Evolutionary conservation across 2,329 filamentous ascomycete species (phyloP), one percentile per base, ranked within the genome.

Genomic region (Thyridium curvatum): DNA sequence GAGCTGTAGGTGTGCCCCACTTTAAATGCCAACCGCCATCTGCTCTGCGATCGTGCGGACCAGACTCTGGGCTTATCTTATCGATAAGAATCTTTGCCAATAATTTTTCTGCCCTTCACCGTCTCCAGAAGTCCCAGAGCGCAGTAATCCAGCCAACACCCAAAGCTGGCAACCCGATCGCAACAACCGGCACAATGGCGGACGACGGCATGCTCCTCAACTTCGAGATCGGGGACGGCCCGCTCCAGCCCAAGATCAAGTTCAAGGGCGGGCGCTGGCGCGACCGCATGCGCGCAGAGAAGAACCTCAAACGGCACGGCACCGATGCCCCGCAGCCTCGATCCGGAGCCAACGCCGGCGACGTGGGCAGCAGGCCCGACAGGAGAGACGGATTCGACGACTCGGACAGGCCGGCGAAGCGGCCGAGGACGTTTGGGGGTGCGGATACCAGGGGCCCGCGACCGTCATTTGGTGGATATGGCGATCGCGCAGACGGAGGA

Each of bases 171-270:
- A 26, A 26, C 10, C 21, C 6, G 10, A 10, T 10, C 21, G 6
- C 6, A 6, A 35, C 16, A 32, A 30, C 39, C 45, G 32, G 40
- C 43, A 55, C 42, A 44, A 96, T 97, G 90, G 86, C 86, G 37
- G 90, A 97, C 69, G 86, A 94, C 80, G 89, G 89, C 50, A 85
- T 98, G 79, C 76, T 96, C 41, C 71, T 97, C 57, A 97, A 97
- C 54, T 96, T 97, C 59, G 82, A 88, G 52, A 69, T 95, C 41
- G 75, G 78, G 18, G 80, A 86, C 44, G 74, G 69, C 14, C 74
- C 84, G 12, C 59, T 86, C 39, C 73, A 81, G 43, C 69, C 74
- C 6, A 66, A 75, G 39, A 68, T 75, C 44, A 79, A 72, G 49
- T 86, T 94, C 61, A 93, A 85, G 58, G 93, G 93, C 50, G 93